Conservation (phyloP, 2,329 filamentous ascomycete species). For the Colletotrichum truncatum region DNA sequence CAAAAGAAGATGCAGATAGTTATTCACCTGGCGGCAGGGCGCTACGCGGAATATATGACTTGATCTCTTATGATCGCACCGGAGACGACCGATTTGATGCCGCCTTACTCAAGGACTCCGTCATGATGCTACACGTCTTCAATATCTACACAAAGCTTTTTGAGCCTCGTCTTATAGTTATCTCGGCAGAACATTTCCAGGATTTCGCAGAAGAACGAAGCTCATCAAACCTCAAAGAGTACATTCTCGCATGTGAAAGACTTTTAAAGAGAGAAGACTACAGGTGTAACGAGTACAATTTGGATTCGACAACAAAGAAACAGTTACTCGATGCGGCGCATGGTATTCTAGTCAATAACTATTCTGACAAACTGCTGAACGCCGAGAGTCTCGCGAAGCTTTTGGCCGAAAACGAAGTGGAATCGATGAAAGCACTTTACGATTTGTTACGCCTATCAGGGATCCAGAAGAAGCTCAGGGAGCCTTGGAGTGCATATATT, state of each 20-base stretch:
- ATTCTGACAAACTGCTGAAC: constrained; percentile 73
- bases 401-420: constrained; percentile 74
- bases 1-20: constrained; percentile 26
- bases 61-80: constrained; percentile 78
- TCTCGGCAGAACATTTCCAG: constrained; percentile 74
- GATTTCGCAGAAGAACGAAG: constrained; percentile 76
- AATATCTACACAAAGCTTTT: constrained; percentile 83
- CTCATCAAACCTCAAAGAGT: constrained; percentile 73
- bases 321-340: constrained; percentile 80
- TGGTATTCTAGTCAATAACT: constrained; percentile 73
- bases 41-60: constrained; percentile 73
- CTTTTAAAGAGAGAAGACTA: constrained; percentile 78
- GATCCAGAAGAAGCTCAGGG: constrained; percentile 75
- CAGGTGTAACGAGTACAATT: constrained; percentile 81
- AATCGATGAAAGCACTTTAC: constrained; percentile 81
- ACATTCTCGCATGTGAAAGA: constrained; percentile 75
- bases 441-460: constrained; percentile 76
- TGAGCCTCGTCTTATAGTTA: constrained; percentile 76
- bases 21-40: constrained; percentile 48
- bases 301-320: constrained; percentile 85
- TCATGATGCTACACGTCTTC: constrained; percentile 87
- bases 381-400: constrained; percentile 75
- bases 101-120: constrained; percentile 74
- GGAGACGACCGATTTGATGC: constrained; percentile 66
- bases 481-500: constrained; percentile 84